Base-by-base conservation (phyloP, 2,329 filamentous ascomycete genomes). In the Thermoascus crustaceus region DNA sequence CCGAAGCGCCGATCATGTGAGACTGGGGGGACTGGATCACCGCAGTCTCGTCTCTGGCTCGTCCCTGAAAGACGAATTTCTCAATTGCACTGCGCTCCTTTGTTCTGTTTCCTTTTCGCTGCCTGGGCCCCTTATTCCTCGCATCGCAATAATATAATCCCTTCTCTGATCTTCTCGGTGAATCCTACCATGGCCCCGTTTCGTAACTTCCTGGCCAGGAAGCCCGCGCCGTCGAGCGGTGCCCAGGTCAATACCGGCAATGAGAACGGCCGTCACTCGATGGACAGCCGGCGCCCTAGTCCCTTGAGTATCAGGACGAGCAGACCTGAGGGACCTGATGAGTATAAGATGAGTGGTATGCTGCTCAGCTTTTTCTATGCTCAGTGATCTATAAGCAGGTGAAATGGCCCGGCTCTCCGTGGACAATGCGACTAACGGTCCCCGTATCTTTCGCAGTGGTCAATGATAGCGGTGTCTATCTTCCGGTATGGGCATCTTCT, bases 401-500 rank as follows among this genome's bases (percentile, higher is more conserved):
- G 6, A 7, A 16, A 10, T 29, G 14, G 16, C 26, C 16, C 26
- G 7, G 18, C 7, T 29, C 14, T 29, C n/a, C 7, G 26, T 8
- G 14, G 14, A 17, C 21, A 13, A 34, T 20, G 32, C 26, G 29
- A 25, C 34, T 42, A 37, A 46, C 46, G 54, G 44, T 49, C 54
- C 58, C n/a, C n/a, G n/a, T 45, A 56, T 45, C 41, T 22, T 34
- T 14, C 43, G 49, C 58, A 95, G 89, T 95, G 46, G 91, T 96
- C 60, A 93, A 94, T 57, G 88, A 94, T 63, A 93, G 84, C 60
- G 89, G 89, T 47, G 83, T 94, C 43, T 96, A 94, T 66, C 76
- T 96, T 48, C 89, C 89, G 50, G 86, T 91, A 78, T n/a, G 64
- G 76, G 27, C 23, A 14, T 24, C 22, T 23, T 11, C 9, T 9